Conservation (phyloP, 192 early-diverging fungal genomes). For the Umbelopsis sp. region DNA sequence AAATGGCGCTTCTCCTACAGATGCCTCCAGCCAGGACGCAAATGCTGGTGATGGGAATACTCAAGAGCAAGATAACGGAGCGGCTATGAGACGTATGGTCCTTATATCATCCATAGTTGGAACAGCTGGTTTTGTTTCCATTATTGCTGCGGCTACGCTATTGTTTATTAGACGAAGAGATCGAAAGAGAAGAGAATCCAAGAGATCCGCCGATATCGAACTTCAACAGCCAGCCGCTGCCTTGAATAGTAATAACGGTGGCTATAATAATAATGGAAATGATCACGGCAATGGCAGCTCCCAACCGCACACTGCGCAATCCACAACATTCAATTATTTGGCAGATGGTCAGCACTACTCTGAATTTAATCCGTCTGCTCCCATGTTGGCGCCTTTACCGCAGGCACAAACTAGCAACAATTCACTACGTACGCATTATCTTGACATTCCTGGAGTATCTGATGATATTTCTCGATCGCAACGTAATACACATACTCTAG, state of each 20-base stretch:
- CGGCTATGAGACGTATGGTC: not conserved
- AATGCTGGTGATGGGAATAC: not conserved
- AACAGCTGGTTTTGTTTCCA: slow-evolving; percentile 7
- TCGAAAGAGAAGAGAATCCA: not conserved
- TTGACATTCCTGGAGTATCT: not conserved
- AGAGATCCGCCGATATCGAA: not conserved
- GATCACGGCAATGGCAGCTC: not conserved
- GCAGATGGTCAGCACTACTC: not conserved
- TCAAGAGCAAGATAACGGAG: not conserved
- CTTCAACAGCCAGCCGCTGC: not conserved
- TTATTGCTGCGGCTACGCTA: not conserved
- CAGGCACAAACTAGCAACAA: not conserved
- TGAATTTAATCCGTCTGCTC: slow-evolving; percentile 6
- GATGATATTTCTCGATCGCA: not conserved
- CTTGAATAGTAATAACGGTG: too few relatives aligned
- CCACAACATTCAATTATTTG: not conserved
- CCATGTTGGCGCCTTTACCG: slow-evolving; percentile 5
- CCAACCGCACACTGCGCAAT: not conserved
- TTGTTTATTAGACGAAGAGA: not conserved
- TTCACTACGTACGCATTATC: not conserved
- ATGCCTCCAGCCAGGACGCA: not conserved
- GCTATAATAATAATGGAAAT: too few relatives aligned
- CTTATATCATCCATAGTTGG: slow-evolving; percentile 6
- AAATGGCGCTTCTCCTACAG: not conserved
- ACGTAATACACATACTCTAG: not conserved